Conservation (phyloP, 2,329 filamentous ascomycete genomes). For the Magnaporthales sp. region DNA sequence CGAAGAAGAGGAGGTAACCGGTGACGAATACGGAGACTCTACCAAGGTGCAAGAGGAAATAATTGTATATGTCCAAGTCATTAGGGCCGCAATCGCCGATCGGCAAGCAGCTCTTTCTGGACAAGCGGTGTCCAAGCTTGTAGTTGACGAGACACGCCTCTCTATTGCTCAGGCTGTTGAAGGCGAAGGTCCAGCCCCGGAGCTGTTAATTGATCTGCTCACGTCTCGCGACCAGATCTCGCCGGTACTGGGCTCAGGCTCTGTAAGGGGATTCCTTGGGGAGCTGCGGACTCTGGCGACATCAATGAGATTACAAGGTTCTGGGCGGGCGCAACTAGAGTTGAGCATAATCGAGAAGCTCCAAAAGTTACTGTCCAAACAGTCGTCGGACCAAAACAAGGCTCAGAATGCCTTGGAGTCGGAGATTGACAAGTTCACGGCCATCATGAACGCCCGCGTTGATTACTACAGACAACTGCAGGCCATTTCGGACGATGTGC, state of each 20-base stretch:
- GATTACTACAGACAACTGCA: slow-evolving; percentile 91
- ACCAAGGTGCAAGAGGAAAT: slow-evolving; percentile 83
- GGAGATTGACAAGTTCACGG: slow-evolving; percentile 68
- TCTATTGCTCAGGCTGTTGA: slow-evolving; percentile 52
- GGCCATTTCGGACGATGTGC: slow-evolving; percentile 79
- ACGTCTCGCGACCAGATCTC: slow-evolving; percentile 35
- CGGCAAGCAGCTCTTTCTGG: slow-evolving; percentile 70
- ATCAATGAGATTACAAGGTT: neutral
- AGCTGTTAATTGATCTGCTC: slow-evolving; percentile 46
- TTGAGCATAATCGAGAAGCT: slow-evolving; percentile 57
- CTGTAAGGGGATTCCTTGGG: slow-evolving; percentile 61
- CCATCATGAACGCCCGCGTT: slow-evolving; percentile 74
- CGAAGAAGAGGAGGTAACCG: slow-evolving; percentile 61
- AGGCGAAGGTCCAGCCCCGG: slow-evolving; percentile 62
- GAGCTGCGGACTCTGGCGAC: slow-evolving; percentile 55
- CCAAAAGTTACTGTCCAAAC: slow-evolving; percentile 37
- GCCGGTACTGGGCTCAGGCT: slow-evolving; percentile 43
- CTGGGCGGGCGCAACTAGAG: slow-evolving; percentile 50
- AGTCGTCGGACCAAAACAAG: slow-evolving; percentile 36
- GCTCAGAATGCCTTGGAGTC: slow-evolving; percentile 42
- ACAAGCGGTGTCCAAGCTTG: slow-evolving; percentile 58
- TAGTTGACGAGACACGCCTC: slow-evolving; percentile 61
- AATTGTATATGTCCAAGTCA: slow-evolving; percentile 73
- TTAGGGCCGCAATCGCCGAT: slow-evolving; percentile 71
- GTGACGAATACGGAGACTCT: slow-evolving; percentile 84